Base-by-base conservation (phyloP, 2,329 filamentous ascomycete species). In the Phialophora chinensis region DNA sequence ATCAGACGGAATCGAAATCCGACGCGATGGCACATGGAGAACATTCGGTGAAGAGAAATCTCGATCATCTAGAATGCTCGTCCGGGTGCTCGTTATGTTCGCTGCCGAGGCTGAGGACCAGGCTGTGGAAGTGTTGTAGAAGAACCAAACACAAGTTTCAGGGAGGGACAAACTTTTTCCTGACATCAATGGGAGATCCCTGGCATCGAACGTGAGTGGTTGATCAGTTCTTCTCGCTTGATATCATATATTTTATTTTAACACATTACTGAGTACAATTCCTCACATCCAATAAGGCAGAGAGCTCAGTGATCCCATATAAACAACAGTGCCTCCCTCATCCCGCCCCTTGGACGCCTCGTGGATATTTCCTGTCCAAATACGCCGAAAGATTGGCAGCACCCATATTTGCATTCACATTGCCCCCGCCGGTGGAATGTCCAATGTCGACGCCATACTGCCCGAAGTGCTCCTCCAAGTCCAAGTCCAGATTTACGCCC, bases 331-430 rank as follows among this genome's bases (percentile, higher is more conserved):
- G 17, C 38, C 38, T 44, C 17, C 17, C 12, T 27, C 47, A 42
- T 42, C 31, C 6, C 14, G 31, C n/a, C 20, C 10, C 59, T 42
- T 20, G 29, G 11, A 61, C 33, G 23, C 31, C 49, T 20, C 59
- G 49, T 4, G 33, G 23, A 49, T 66, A 61, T 29, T 23, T 52
- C 23, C n/a, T 55, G 35, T 67, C 62, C 57, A 67, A 35, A 44
- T 50, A 61, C 12, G 27, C 52, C 20, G 57, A 54, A 25, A 63
- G 33, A 60, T 47, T 60, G 60, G 35, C 11, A 8, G 58, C 63
- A 44, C 49, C 53, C n/a, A 66, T 57, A 63, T 63, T 67, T 14
- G 11, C 61, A 61, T 63, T 67, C 23, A 27, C 29, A 42, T 54
- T 31, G 25, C 33, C 59, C 10, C 31, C 31, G 4, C 29, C 29